A percentile compares a stretch with the other conserved stretches of the same genome.
phyloP scores from a whole-genome alignment of 495 filamentous ascomycete genomes.

The Geoglossum glabrum region DNA sequence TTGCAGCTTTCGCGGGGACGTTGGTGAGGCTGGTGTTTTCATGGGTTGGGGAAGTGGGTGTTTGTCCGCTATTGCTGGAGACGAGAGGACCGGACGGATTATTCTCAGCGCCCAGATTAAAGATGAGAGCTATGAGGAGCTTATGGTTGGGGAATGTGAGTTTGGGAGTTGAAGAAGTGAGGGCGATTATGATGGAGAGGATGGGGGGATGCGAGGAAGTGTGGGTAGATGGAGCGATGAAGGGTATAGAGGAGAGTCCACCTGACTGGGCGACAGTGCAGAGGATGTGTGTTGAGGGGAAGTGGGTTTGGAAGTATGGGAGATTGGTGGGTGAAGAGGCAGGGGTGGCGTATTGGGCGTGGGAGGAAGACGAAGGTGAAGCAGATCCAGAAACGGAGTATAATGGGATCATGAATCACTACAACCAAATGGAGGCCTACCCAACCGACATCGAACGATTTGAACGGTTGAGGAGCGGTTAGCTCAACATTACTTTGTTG shows the following conservation, averaged over 20 bases:
- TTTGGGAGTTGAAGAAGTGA: not conserved
- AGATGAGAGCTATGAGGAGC: not conserved
- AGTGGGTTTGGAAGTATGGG: not conserved
- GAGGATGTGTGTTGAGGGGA: not conserved
- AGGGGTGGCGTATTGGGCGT: no score
- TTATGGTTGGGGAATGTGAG: not conserved
- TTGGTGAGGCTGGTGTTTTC: constrained; percentile 9
- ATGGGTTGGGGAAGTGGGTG: constrained; percentile 9
- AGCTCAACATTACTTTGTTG: no score
- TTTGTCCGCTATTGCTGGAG: not conserved
- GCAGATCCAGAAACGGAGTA: no score
- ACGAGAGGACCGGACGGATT: not conserved
- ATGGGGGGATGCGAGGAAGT: not conserved
- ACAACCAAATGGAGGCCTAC: no score
- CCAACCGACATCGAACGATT: no score
- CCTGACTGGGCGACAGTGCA: not conserved
- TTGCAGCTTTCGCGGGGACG: constrained; percentile 8
- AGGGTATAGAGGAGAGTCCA: not conserved
- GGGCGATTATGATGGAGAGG: not conserved
- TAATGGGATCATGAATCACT: no score
- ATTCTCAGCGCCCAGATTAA: not conserved
- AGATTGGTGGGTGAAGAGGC: not conserved
- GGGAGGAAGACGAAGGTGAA: no score
- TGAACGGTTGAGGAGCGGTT: no score
- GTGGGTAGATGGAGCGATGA: not conserved